Evolutionary conservation across 2,329 filamentous ascomycete genomes (phyloP).

Genomic region (Cryphonectria parasitica): DNA sequence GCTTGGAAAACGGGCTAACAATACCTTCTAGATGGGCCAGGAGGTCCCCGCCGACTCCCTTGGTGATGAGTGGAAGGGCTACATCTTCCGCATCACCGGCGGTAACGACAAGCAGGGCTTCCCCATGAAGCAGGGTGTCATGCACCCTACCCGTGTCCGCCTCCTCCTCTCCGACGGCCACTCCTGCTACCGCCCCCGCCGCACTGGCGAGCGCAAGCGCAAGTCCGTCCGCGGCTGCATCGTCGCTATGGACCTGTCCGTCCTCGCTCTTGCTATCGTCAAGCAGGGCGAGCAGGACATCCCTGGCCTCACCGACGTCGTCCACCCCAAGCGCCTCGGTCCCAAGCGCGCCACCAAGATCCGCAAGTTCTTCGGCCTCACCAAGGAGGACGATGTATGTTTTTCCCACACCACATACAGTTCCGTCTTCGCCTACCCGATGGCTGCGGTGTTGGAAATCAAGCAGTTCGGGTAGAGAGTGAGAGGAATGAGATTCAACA

Average conservation of each 20-base stretch:
- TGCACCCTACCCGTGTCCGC: conserved; percentile 97
- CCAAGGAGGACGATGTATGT: conserved; percentile 99
- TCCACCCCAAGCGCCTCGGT: conserved; percentile 98
- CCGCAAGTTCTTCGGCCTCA: conserved; percentile 98
- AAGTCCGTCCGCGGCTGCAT: conserved; percentile 99
- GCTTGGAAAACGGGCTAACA: conserved; percentile 31
- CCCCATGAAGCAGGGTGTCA: conserved; percentile 99
- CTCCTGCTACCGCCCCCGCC: conserved; percentile 99
- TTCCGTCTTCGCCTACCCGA: conserved; percentile 73
- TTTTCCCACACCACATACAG: conserved; percentile 59
- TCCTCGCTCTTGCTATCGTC: conserved; percentile 92
- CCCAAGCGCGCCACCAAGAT: conserved; percentile 99
- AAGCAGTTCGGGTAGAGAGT: conserved; percentile 62
- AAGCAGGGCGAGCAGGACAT: conserved; percentile 97
- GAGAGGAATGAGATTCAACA: conserved; percentile 45
- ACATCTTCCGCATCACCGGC: conserved; percentile 99
- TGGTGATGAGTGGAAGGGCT: conserved; percentile 99
- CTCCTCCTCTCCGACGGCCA: conserved; percentile 95
- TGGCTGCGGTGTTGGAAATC: conserved; percentile 48
- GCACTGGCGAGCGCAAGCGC: conserved; percentile 98
- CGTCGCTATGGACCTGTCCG: conserved; percentile 91
- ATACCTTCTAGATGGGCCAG: conserved; percentile 70
- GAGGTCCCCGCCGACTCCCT: conserved; percentile 93
- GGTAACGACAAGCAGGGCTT: conserved; percentile 99
- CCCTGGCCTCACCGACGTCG: conserved; percentile 94